These are phyloP conservation scores for Penicillium egyptiacum DNA, from an alignment of 495 filamentous ascomycete genomes.

Conservation along the genomic window DNA sequence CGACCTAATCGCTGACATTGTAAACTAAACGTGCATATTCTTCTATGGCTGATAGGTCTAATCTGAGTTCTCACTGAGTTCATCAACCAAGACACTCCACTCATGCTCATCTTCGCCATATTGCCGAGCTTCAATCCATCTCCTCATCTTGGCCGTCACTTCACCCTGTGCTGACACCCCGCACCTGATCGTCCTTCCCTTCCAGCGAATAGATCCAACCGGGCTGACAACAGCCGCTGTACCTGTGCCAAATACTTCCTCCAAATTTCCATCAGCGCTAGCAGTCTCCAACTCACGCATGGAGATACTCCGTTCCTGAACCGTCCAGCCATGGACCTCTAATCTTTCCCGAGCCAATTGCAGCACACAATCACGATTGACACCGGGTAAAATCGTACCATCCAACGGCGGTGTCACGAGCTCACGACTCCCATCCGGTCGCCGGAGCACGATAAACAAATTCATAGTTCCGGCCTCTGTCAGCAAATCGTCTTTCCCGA, in stretches of 20 bases:
- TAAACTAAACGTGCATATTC: background rate
- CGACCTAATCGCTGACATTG: background rate
- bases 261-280: slow-evolving; percentile 66
- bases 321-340: slow-evolving; percentile 24
- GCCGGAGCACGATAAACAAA: slow-evolving; percentile 65
- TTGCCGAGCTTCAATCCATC: slow-evolving; percentile 82
- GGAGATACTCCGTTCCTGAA: slow-evolving; percentile 73
- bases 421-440: slow-evolving; percentile 65
- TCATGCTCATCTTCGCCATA: slow-evolving; percentile 80
- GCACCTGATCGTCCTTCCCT: slow-evolving; percentile 64
- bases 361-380: slow-evolving; percentile 77
- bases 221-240: slow-evolving; percentile 66
- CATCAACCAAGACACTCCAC: slow-evolving; percentile 54
- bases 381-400: slow-evolving; percentile 81
- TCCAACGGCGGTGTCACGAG: slow-evolving; percentile 80
- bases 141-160: slow-evolving; percentile 69
- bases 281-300: slow-evolving; percentile 74
- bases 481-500: slow-evolving; percentile 66
- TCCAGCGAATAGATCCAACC: slow-evolving; percentile 72
- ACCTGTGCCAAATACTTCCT: slow-evolving; percentile 81
- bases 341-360: slow-evolving; percentile 71
- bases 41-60: too few species aligned
- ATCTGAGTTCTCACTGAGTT: background rate
- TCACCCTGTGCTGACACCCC: slow-evolving; percentile 70
- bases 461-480: slow-evolving; percentile 94